These are phyloP conservation scores for Auricularia heimuer DNA, from an alignment of 768 basidiomycete species.

Conservation along the genomic window DNA sequence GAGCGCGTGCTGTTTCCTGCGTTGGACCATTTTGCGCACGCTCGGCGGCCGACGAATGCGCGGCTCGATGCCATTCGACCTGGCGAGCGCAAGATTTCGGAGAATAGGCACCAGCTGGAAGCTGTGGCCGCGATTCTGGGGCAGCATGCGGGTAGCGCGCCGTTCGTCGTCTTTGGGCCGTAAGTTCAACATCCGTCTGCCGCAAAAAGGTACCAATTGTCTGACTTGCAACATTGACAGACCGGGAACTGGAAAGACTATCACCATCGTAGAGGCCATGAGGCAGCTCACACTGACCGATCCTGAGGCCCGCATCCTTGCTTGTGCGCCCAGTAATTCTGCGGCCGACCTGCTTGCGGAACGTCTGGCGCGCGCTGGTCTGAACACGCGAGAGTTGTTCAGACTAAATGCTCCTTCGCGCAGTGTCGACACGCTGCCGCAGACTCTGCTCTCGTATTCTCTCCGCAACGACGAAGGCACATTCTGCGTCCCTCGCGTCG, in stretches of 20 bases:
- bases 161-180: slow-evolving; percentile 60
- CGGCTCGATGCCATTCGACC: slow-evolving; percentile 14
- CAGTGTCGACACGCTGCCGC: not conserved
- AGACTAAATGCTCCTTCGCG: slow-evolving; percentile 12
- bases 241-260: slow-evolving; percentile 14
- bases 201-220: too few species aligned
- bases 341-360: slow-evolving; percentile 14
- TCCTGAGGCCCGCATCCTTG: slow-evolving; percentile 5
- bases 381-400: slow-evolving; percentile 6
- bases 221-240: not conserved
- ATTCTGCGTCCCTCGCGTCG: slow-evolving; percentile 33
- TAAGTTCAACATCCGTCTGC: slow-evolving; percentile 21
- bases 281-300: slow-evolving; percentile 3
- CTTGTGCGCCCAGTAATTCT: slow-evolving; percentile 14
- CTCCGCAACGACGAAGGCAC: slow-evolving; percentile 1
- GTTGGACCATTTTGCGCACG: slow-evolving; percentile 17
- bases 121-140: slow-evolving; percentile 39
- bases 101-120: slow-evolving; percentile 38
- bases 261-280: slow-evolving; percentile 14
- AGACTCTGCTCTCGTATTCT: not conserved
- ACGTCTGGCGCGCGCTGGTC: slow-evolving; percentile 4
- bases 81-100: slow-evolving; percentile 34
- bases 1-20: slow-evolving; percentile 43
- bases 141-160: slow-evolving; percentile 35
- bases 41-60: slow-evolving; percentile 8